phyloP scores from a whole-genome alignment of 257 asterid species.

The Rhazya stricta region DNA sequence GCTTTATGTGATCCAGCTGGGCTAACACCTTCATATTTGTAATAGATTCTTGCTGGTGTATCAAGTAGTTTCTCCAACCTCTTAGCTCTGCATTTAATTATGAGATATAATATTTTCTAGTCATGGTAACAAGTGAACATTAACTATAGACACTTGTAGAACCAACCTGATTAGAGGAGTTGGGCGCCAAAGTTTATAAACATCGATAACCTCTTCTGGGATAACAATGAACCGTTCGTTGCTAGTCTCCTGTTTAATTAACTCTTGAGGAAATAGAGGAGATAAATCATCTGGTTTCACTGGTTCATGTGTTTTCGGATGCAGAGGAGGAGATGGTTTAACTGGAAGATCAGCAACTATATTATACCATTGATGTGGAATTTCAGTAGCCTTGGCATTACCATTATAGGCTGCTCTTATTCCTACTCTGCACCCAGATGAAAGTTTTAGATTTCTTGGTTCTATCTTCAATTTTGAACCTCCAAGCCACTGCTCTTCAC shows the following conservation, averaged over 20 bases:
- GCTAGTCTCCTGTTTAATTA: constrained; percentile 67
- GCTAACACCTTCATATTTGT: constrained; percentile 94
- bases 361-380: constrained; percentile 83
- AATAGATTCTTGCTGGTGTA: constrained; percentile 89
- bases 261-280: constrained; percentile 71
- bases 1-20: constrained; percentile 97
- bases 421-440: constrained; percentile 27
- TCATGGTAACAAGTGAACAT: neutral
- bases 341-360: constrained; percentile 70
- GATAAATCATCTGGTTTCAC: constrained; percentile 71
- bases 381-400: constrained; percentile 32
- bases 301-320: constrained; percentile 70
- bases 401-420: constrained; percentile 22
- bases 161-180: constrained; percentile 87
- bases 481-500: constrained; percentile 12
- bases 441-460: constrained; percentile 26
- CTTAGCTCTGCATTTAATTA: constrained; percentile 56
- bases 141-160: neutral
- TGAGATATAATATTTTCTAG: constrained; percentile 22
- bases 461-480: constrained; percentile 23
- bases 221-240: constrained; percentile 61
- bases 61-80: constrained; percentile 81
- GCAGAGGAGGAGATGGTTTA: constrained; percentile 75
- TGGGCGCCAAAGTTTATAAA: constrained; percentile 89
- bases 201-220: constrained; percentile 78